A percentile compares a stretch with the other conserved stretches of the same genome.
Conservation (phyloP, 1,284 basidiomycete genomes). For the Cutaneotrichosporon sp. region DNA sequence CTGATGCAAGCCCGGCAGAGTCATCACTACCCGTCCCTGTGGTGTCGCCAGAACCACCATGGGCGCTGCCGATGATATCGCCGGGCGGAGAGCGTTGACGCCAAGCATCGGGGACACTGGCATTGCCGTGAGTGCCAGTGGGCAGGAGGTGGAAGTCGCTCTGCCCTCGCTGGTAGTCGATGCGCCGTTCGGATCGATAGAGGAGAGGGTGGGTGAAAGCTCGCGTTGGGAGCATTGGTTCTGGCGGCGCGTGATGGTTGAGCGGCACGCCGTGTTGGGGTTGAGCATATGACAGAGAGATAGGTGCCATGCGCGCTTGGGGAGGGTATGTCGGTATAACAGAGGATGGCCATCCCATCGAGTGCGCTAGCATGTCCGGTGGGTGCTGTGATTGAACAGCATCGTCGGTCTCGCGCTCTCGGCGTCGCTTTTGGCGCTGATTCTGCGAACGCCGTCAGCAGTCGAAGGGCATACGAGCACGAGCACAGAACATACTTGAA, state of each 20-base stretch:
- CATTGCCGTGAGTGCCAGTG: background rate
- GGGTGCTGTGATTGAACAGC: background rate
- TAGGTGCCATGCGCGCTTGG: background rate
- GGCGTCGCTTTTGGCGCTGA: constrained; percentile 46
- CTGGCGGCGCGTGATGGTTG: background rate
- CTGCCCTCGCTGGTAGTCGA: background rate
- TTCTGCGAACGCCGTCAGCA: constrained; percentile 35
- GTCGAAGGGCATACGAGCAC: background rate
- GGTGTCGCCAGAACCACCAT: background rate
- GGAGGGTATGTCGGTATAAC: background rate
- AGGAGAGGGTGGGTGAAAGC: background rate
- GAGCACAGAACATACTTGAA: constrained; percentile 41
- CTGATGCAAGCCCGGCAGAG: background rate
- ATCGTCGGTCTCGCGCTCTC: constrained; percentile 27
- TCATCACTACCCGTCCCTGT: background rate
- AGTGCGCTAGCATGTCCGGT: background rate
- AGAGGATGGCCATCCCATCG: background rate
- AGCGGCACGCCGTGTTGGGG: background rate
- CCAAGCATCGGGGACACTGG: background rate
- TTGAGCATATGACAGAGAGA: background rate
- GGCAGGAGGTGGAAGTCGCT: background rate
- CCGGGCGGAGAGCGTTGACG: background rate
- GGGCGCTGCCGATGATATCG: background rate
- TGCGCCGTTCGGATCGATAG: background rate
- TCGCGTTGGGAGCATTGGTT: background rate